Percentiles rank a stretch among this genome's conserved stretches.
These are phyloP conservation scores for Nemania sp. DNA, from an alignment of 2,329 filamentous ascomycete genomes.

Conservation along the genomic window DNA sequence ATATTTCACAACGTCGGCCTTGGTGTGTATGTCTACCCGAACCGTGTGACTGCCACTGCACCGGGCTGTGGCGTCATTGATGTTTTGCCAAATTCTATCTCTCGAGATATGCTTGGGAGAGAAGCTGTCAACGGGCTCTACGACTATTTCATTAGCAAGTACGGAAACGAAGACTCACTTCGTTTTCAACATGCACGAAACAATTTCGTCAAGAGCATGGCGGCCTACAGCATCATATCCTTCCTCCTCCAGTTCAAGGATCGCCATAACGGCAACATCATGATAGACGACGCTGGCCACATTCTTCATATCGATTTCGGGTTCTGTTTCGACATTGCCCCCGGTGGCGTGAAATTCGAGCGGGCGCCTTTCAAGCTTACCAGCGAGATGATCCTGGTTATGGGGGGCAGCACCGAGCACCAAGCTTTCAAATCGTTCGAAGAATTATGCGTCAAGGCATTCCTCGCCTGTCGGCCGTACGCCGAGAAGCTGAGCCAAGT, in stretches of 20 bases:
- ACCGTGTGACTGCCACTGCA: constrained; percentile 95
- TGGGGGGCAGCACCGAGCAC: constrained; percentile 84
- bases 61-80: constrained; percentile 98
- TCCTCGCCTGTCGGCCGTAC: constrained; percentile 84
- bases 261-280: constrained; percentile 98
- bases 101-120: constrained; percentile 95
- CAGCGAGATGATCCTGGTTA: constrained; percentile 97
- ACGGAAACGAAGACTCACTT: constrained; percentile 93
- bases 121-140: constrained; percentile 98
- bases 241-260: constrained; percentile 99
- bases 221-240: constrained; percentile 95
- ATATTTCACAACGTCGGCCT: constrained; percentile 96
- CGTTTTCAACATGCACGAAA: constrained; percentile 92
- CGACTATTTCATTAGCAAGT: constrained; percentile 97
- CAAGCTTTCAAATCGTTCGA: constrained; percentile 96
- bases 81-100: constrained; percentile 95
- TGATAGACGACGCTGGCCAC: constrained; percentile 96
- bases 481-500: constrained; percentile 88
- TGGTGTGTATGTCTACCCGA: constrained; percentile 95
- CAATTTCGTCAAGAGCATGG: constrained; percentile 99
- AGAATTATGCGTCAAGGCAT: constrained; percentile 93
- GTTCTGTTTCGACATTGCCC: constrained; percentile 99
- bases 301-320: constrained; percentile 99
- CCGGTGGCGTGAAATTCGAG: constrained; percentile 96
- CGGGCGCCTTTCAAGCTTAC: constrained; percentile 98